These are phyloP conservation scores for Termitomyces sp. DNA, from an alignment of 1,284 basidiomycete genomes.

Conservation along the genomic window DNA sequence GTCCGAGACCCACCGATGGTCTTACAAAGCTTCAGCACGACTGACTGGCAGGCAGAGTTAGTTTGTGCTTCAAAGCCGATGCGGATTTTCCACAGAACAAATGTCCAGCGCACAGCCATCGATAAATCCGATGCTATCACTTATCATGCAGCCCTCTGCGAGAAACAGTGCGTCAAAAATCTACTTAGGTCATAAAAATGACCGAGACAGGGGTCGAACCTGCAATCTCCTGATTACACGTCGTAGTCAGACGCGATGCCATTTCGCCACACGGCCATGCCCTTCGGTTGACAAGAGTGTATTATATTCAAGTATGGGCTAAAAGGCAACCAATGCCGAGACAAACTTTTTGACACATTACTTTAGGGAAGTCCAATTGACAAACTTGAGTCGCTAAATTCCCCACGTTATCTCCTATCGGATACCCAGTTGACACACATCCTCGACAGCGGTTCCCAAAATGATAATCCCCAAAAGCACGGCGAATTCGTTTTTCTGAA, in stretches of 20 bases:
- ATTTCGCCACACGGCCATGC: constrained; percentile 69
- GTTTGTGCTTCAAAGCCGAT: no score
- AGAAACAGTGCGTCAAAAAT: no score
- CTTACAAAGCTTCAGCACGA: no score
- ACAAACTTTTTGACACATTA: background rate
- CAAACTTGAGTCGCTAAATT: background rate
- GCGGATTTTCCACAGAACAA: background rate
- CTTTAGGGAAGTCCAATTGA: background rate
- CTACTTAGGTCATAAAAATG: no score
- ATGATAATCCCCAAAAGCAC: background rate
- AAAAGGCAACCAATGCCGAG: no score
- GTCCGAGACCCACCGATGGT: no score
- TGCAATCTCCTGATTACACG: constrained; percentile 61
- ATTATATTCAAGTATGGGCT: no score
- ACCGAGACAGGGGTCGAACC: constrained; percentile 54
- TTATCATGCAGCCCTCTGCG: no score
- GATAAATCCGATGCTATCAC: background rate
- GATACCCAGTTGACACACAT: background rate
- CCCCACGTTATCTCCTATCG: background rate
- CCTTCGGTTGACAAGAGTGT: no score
- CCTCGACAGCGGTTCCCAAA: background rate
- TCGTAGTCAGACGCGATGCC: constrained; percentile 77
- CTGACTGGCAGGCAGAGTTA: background rate
- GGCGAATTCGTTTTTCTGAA: no score
- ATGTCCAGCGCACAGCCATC: background rate